A percentile compares a stretch with the other conserved stretches of the same genome.
Conservation (phyloP, 2,329 filamentous ascomycete species). For the Nothopassalora personata region DNA sequence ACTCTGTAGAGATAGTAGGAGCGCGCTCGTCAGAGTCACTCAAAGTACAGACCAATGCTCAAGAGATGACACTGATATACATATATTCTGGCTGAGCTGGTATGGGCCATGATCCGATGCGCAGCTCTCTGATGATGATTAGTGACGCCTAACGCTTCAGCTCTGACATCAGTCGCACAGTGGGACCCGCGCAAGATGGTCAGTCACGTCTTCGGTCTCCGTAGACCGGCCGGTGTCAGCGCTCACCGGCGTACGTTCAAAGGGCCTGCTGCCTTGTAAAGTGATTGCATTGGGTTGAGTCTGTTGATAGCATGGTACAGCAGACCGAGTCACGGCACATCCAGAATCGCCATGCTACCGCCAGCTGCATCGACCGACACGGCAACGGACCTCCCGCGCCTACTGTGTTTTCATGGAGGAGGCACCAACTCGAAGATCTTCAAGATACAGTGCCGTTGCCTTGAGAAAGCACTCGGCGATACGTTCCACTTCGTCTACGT, state of each 20-base stretch:
- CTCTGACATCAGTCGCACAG: neutral
- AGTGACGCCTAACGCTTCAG: neutral
- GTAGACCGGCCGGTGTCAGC: neutral
- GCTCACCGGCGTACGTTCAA: neutral
- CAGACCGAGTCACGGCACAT: neutral
- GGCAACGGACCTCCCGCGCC: slow-evolving; percentile 7
- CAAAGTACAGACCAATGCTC: too few species aligned
- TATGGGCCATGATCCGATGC: too few species aligned
- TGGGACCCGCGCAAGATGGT: neutral
- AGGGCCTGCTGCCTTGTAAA: neutral
- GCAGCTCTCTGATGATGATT: neutral
- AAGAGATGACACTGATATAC: too few species aligned
- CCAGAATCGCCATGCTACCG: too few species aligned
- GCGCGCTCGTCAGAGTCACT: too few species aligned
- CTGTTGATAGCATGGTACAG: neutral
- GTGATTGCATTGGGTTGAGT: neutral
- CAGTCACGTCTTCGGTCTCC: neutral
- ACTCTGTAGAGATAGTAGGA: too few species aligned
- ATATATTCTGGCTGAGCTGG: too few species aligned
- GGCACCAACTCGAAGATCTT: slow-evolving; percentile 38
- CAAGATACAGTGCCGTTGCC: slow-evolving; percentile 34
- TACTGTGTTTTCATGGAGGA: slow-evolving; percentile 40
- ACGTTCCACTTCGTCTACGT: slow-evolving; percentile 37
- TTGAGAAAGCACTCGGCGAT: slow-evolving; percentile 29
- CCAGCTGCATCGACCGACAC: neutral